Conservation (phyloP, 768 basidiomycete genomes). For the Porpolomopsis calyptriformis region DNA sequence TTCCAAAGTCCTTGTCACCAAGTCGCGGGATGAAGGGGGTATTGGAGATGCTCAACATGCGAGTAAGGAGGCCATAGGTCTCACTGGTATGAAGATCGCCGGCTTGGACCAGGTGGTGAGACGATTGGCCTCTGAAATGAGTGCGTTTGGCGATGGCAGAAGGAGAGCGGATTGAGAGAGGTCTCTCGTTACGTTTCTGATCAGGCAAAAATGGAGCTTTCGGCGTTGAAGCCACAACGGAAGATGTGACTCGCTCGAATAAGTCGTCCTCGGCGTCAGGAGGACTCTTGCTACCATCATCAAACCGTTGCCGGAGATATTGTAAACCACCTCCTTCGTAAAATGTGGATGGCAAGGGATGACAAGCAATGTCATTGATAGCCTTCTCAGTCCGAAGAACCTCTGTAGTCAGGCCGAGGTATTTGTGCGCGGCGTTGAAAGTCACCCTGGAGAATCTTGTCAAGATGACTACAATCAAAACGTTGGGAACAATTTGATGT, state of each 20-base stretch:
- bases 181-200: conserved; percentile 10
- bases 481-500: not conserved
- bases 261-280: conserved; percentile 51
- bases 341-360: conserved; percentile 84
- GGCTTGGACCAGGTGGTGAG: conserved; percentile 58
- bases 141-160: not conserved
- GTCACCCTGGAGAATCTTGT: conserved; percentile 96
- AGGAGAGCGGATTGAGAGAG: conserved; percentile 9
- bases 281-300: conserved; percentile 37
- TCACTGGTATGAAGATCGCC: conserved; percentile 61
- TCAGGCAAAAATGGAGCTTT: conserved; percentile 20
- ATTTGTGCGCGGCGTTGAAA: conserved; percentile 94
- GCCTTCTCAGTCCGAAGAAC: conserved; percentile 94
- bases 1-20: conserved; percentile 18
- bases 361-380: conserved; percentile 94
- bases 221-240: conserved; percentile 17
- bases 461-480: conserved; percentile 57
- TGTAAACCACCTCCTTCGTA: conserved; percentile 89
- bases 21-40: conserved; percentile 35
- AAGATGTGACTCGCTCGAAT: conserved; percentile 30
- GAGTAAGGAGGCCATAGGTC: conserved; percentile 31
- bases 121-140: conserved; percentile 14
- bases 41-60: conserved; percentile 41
- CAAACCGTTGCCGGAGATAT: conserved; percentile 84
- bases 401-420: conserved; percentile 89